Conservation (phyloP, 1,284 basidiomycete genomes). For the Neolentinus lepideus region DNA sequence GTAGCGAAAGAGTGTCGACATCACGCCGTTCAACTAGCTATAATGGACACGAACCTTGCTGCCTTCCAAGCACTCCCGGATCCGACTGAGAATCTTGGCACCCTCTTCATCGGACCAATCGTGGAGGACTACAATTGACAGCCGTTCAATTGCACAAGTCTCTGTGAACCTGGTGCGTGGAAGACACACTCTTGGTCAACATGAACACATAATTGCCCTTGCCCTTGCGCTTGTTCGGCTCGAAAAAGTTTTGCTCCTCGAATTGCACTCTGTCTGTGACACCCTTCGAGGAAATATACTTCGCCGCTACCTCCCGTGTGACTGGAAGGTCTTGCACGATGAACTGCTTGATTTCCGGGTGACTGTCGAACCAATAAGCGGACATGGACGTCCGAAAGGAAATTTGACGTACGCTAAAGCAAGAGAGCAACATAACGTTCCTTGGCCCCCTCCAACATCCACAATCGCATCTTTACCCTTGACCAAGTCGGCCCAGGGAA, state of each 20-base stretch:
- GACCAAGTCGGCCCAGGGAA: neutral
- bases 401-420: neutral
- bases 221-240: neutral
- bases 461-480: neutral
- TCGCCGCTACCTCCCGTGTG: neutral
- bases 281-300: neutral
- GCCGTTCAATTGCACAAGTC: neutral
- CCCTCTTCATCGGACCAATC: constrained; percentile 1
- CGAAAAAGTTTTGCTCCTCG: constrained; percentile 1
- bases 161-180: too few relatives aligned
- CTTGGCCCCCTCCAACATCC: constrained; percentile 2
- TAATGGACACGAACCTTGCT: neutral
- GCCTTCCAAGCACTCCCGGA: neutral
- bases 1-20: neutral
- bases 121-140: neutral
- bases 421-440: neutral
- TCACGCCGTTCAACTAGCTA: neutral
- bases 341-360: neutral
- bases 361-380: neutral
- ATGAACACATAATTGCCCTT: neutral
- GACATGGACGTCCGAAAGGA: neutral
- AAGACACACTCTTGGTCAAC: neutral
- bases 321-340: neutral
- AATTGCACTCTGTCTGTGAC: neutral
- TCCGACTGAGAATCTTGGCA: neutral